phyloP scores from a whole-genome alignment of 2,329 filamentous ascomycete genomes.

The Leptographium galeiforme region DNA sequence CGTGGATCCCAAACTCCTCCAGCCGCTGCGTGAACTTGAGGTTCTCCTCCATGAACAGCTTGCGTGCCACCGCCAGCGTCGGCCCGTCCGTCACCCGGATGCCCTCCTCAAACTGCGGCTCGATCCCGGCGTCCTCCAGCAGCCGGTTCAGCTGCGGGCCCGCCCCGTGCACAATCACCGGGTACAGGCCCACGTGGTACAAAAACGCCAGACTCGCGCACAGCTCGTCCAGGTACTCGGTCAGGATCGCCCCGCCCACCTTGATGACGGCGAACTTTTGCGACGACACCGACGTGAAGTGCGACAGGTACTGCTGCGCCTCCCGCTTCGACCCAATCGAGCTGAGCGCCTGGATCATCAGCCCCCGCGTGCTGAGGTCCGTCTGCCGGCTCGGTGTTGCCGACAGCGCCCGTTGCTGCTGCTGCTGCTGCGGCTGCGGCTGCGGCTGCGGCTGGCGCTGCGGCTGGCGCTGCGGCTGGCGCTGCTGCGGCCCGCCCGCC shows the following conservation, averaged over 20 bases:
- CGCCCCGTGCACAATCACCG: slow-evolving; percentile 88
- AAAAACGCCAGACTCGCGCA: slow-evolving; percentile 82
- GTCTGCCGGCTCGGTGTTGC: slow-evolving; percentile 20
- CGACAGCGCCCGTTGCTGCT: slow-evolving; percentile 20
- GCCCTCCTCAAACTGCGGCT: slow-evolving; percentile 92
- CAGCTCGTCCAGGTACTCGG: slow-evolving; percentile 83
- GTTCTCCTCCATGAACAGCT: slow-evolving; percentile 92
- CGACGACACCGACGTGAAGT: slow-evolving; percentile 91
- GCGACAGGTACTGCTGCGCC: slow-evolving; percentile 92
- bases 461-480: slow-evolving; percentile 6
- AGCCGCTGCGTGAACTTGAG: slow-evolving; percentile 81
- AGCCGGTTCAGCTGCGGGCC: slow-evolving; percentile 91
- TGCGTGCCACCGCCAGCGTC: slow-evolving; percentile 79
- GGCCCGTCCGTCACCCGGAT: slow-evolving; percentile 93
- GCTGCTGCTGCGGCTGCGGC: slow-evolving; percentile 6
- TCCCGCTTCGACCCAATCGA: slow-evolving; percentile 94
- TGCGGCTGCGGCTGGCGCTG: slow-evolving; percentile 11
- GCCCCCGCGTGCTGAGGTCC: slow-evolving; percentile 56
- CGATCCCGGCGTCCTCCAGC: slow-evolving; percentile 78
- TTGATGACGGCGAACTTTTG: slow-evolving; percentile 98
- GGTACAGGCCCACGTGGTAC: slow-evolving; percentile 87
- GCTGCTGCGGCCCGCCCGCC: slow-evolving; percentile 7
- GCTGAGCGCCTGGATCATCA: slow-evolving; percentile 80
- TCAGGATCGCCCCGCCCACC: slow-evolving; percentile 90
- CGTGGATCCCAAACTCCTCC: slow-evolving; percentile 78